Evolutionary conservation across 331 rosid genomes (phyloP), one percentile per base, ranked within the genome.

Genomic region (Erythrophleum ivorense): DNA sequence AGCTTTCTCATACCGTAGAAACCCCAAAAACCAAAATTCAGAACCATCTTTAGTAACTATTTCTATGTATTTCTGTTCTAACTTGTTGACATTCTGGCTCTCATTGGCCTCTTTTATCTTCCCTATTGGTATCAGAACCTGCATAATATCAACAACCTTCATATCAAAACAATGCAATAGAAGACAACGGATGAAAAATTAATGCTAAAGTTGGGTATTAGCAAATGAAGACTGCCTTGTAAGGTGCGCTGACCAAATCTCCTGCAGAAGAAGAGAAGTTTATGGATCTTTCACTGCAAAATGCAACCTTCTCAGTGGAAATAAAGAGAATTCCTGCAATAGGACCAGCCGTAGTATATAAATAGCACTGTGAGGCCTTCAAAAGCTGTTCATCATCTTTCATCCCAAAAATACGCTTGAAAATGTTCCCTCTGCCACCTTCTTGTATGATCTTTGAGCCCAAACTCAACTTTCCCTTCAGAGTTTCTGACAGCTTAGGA

Each of bases 1-100:
- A 62, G 98, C 98, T 84, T 89, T 87, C 48, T 91, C 93, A 79
- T 88, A 89, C 70, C 92, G 64, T 50, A 92, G 36, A 86, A 94
- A 92, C 12, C 98, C 98, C 91, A 94, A 65, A 67, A 94, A 94
- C 94, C 98, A 94, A 85, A 94, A 92, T 34, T 92, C 98, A 73
- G 78, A 91, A 57, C 60, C 86, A 85, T 94, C 98, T 7, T 85
- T 71, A 0, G 98, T 92, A 55, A 91, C 88, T 73, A 92, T 84
- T 72, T 92, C 85, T 40, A 91, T 86, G 88, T 91, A 92, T 88
- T 87, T 92, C 80, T 87, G 86, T 36, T 82, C 83, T 81, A 91
- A 81, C 40, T 92, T 90, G 79, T 90, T 81, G 45, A 71, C 89
- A 70, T 94, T 78, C 78, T 87, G 88, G 60, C 94, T 88, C 86